phyloP scores from a whole-genome alignment of 192 early-diverging fungal genomes.

The Dissophora ornata region DNA sequence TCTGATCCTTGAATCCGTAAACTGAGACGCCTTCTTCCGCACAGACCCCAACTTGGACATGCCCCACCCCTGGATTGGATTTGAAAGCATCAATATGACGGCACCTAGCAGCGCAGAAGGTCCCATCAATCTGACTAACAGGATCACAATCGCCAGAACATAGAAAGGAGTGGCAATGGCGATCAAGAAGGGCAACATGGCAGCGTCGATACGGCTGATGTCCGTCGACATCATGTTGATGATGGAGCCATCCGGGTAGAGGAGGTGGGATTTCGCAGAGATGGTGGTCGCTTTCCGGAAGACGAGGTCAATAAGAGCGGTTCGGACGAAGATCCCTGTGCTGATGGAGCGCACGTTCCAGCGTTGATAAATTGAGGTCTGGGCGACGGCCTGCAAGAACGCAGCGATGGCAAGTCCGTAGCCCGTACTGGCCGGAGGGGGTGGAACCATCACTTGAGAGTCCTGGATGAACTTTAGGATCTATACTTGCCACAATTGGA shows the following conservation, averaged over 20 bases:
- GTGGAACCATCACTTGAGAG: not conserved
- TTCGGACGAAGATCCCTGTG: slow-evolving; percentile 19
- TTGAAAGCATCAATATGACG: slow-evolving; percentile 3
- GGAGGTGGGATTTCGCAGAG: slow-evolving; percentile 9
- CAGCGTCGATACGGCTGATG: slow-evolving; percentile 24
- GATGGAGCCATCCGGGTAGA: slow-evolving; percentile 43
- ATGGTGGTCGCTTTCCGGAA: slow-evolving; percentile 27
- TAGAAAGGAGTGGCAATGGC: slow-evolving; percentile 5
- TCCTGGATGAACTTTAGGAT: slow-evolving; percentile 16
- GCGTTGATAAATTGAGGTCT: not conserved
- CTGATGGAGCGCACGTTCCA: slow-evolving; percentile 6
- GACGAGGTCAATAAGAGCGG: slow-evolving; percentile 27
- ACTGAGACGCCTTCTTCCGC: slow-evolving; percentile 16
- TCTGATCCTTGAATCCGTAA: slow-evolving; percentile 62
- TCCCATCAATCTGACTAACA: slow-evolving; percentile 13
- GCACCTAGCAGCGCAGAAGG: slow-evolving; percentile 26
- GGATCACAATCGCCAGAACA: not conserved
- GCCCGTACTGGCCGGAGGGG: not conserved
- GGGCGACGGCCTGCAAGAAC: not conserved
- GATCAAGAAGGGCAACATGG: slow-evolving; percentile 13
- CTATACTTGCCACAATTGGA: not conserved
- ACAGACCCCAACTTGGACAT: slow-evolving; percentile 5
- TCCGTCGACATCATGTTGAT: slow-evolving; percentile 60
- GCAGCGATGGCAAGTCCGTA: not conserved
- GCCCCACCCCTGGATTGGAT: slow-evolving; percentile 19